Percentiles rank a stretch among this genome's conserved stretches.
phyloP scores from a whole-genome alignment of 345 rosid genomes.

The Aquilaria malaccensis region DNA sequence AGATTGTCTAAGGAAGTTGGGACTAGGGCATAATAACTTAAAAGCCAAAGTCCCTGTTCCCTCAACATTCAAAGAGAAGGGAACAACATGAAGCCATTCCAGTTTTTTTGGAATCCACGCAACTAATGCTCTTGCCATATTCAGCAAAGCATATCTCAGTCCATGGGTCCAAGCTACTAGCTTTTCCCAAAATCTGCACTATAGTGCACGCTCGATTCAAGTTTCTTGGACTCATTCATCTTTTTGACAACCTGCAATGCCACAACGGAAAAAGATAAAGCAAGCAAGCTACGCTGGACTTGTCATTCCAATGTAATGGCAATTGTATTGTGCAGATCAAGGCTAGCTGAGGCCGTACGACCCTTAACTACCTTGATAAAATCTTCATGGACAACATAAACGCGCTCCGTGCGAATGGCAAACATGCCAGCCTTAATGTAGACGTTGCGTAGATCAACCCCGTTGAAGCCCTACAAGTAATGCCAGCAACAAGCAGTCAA shows the following conservation, averaged over 20 bases:
- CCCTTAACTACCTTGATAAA: slow-evolving; percentile 75
- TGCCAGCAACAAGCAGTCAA: background rate
- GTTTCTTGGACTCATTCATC: slow-evolving; percentile 88
- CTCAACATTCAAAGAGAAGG: background rate
- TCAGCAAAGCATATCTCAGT: slow-evolving; percentile 10
- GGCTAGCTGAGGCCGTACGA: no score
- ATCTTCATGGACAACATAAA: slow-evolving; percentile 95
- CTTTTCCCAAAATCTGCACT: slow-evolving; percentile 91
- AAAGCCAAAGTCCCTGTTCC: background rate
- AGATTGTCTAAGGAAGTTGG: no score
- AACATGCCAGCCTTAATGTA: slow-evolving; percentile 99
- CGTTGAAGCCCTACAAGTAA: slow-evolving; percentile 74
- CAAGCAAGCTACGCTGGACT: background rate
- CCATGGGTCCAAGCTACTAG: slow-evolving; percentile 12
- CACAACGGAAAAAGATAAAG: background rate
- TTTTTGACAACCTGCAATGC: slow-evolving; percentile 82
- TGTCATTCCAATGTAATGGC: no score
- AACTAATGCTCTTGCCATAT: slow-evolving; percentile 13
- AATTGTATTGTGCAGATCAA: background rate
- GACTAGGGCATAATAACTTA: no score
- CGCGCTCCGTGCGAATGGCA: slow-evolving; percentile 92
- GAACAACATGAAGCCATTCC: background rate
- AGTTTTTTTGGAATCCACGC: no score
- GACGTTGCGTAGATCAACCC: slow-evolving; percentile 91
- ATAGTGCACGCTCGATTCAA: slow-evolving; percentile 87